Percentiles rank a stretch among this genome's conserved stretches.
Conservation (phyloP, 495 filamentous ascomycete genomes). For the Tuber umbilicatum region DNA sequence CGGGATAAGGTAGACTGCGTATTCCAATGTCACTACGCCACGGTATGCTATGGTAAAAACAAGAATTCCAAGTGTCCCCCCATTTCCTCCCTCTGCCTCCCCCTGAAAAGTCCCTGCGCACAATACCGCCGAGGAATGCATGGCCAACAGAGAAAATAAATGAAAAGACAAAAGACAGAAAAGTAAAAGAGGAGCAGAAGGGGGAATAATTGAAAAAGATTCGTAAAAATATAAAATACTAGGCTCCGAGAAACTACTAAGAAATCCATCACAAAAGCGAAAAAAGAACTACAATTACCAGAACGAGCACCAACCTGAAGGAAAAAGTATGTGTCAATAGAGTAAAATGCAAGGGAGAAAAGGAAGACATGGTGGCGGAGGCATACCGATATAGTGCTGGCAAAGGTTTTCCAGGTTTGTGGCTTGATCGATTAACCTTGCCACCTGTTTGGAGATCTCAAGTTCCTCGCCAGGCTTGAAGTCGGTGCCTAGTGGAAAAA, state of each 20-base stretch:
- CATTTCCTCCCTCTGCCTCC: background rate
- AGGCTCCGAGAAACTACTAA: background rate
- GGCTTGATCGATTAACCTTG: conserved; percentile 86
- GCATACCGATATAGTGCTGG: conserved; percentile 86
- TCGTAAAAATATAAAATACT: no score
- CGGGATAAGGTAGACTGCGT: background rate
- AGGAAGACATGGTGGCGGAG: background rate
- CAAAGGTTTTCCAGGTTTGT: conserved; percentile 96
- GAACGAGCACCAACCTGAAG: conserved; percentile 40
- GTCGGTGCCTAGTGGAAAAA: conserved; percentile 43
- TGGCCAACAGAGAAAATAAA: background rate
- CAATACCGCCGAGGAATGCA: conserved; percentile 1
- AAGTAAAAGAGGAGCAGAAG: background rate
- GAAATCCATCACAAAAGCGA: background rate
- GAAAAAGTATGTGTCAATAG: background rate
- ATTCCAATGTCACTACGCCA: background rate
- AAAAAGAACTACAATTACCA: conserved; percentile 23
- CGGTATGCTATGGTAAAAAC: background rate
- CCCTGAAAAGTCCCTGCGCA: background rate
- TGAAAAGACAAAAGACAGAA: background rate
- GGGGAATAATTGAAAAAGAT: background rate
- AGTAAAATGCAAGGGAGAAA: background rate
- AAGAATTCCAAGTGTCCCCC: background rate
- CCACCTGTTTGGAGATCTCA: conserved; percentile 79
- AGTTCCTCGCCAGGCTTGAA: conserved; percentile 70